Evolutionary conservation across 2,329 filamentous ascomycete genomes (phyloP), one percentile per base, ranked within the genome.

Genomic region (Talaromyces marneffei): DNA sequence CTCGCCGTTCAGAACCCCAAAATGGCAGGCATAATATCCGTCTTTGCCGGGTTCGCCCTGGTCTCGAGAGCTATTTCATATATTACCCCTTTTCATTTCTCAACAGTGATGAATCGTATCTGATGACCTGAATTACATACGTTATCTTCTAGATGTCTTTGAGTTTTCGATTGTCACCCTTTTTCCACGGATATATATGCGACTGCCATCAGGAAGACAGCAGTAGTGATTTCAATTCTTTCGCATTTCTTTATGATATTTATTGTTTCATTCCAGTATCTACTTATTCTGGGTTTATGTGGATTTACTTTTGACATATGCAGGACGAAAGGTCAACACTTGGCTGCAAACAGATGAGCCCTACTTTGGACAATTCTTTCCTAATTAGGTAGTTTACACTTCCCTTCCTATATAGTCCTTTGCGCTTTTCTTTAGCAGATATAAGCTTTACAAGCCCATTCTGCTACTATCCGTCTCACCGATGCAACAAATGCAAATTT

Each of bases 1-100:
- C 63, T 72, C 42, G 67, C 66, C 1, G 53, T 63, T 1, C 68
- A 71, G 35, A 72, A 67, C 25, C 54, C 67, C 5, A 68, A 42
- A 39, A 44, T 65, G 48, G 68, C 67, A n/a, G 56, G 68, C 16
- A 39, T 62, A 7, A 18, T 71, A 8, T 50, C 71, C n/a, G 55
- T 67, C 29, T 40, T 60, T 37, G 61, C 57, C 12, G 61, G 61
- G 12, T 20, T 63, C 27, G 44, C 35, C 18, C 14, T 63, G 14
- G 23, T 53, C 31, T 57, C 25, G 31, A 57, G 16, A 29, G 37
- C 44, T 12, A 20, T 57, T 18, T 61, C 53, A 31, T 46, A 35
- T 12, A 18, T 61, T 23, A 61, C 20, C 9, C 27, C 50, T 18
- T 53, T 61, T 10, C 12, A 53, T 20, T 20, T 61, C 4, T 37